These are phyloP conservation scores for Leccinum arenicola DNA, from an alignment of 768 basidiomycete species.

Conservation along the genomic window DNA sequence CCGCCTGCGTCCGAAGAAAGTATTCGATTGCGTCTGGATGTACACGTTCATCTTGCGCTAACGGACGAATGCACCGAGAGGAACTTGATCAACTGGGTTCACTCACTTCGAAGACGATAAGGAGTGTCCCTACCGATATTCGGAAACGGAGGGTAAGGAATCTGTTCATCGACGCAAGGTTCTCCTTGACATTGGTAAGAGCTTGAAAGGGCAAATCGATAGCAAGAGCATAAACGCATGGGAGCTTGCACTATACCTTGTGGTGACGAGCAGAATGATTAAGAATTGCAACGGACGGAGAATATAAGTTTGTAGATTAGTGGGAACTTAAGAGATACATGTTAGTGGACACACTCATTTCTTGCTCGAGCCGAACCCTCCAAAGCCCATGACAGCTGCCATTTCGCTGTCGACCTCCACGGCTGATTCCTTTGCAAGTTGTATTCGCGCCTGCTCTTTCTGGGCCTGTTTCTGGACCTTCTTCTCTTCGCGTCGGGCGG, in stretches of 20 bases:
- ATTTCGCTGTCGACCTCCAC: constrained; percentile 61
- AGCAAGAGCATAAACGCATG: background rate
- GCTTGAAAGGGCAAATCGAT: background rate
- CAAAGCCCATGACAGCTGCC: constrained; percentile 87
- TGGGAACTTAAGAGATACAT: constrained; percentile 15
- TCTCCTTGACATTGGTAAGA: background rate
- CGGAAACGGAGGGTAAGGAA: background rate
- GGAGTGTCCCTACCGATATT: background rate
- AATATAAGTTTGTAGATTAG: constrained; percentile 2
- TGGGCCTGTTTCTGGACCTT: constrained; percentile 79
- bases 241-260: constrained; percentile 24
- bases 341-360: constrained; percentile 42
- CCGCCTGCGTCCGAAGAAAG: constrained; percentile 57
- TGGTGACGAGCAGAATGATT: background rate
- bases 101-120: background rate
- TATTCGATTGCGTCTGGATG: constrained; percentile 49
- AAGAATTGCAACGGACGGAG: background rate
- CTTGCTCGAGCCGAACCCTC: constrained; percentile 85
- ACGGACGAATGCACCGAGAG: background rate
- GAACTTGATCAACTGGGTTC: background rate
- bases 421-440: constrained; percentile 51
- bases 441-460: constrained; percentile 68
- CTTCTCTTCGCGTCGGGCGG: constrained; percentile 62
- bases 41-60: background rate
- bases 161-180: background rate